Conservation (phyloP, 805 yeast genomes). For the Starmerella potacharoeniae region DNA sequence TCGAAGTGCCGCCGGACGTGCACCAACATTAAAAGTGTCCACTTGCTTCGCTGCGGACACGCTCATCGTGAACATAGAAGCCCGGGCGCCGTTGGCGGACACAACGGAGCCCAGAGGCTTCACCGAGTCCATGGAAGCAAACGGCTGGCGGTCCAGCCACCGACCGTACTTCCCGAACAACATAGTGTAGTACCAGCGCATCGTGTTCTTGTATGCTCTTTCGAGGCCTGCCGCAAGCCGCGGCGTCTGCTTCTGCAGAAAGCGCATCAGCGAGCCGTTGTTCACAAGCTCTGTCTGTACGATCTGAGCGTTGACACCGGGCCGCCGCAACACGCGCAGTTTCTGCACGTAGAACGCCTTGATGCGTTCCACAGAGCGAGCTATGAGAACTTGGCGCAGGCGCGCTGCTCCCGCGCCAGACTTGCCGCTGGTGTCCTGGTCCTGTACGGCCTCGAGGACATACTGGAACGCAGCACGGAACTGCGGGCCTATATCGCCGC, state of each 20-base stretch:
- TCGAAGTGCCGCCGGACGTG: constrained; percentile 20
- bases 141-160: constrained; percentile 21
- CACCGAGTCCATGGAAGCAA: constrained; percentile 2
- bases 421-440: constrained; percentile 11
- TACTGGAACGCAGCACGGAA: constrained; percentile 42
- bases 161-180: constrained; percentile 43
- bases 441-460: constrained; percentile 10
- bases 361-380: constrained; percentile 62
- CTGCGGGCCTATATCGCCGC: constrained; percentile 42
- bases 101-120: constrained; percentile 12
- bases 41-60: constrained; percentile 1
- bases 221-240: constrained; percentile 60
- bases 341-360: constrained; percentile 54
- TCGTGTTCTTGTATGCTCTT: constrained; percentile 74
- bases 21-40: constrained; percentile 20
- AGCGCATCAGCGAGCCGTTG: constrained; percentile 51
- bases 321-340: constrained; percentile 57
- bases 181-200: constrained; percentile 83
- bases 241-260: constrained; percentile 43
- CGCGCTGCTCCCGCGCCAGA: constrained; percentile 5
- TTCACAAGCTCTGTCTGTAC: constrained; percentile 56
- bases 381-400: constrained; percentile 37
- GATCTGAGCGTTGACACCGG: constrained; percentile 56
- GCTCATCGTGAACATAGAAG: constrained; percentile 2
- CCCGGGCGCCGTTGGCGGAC: background rate